These are phyloP conservation scores for Emmonsia crescens DNA, from an alignment of 2,329 filamentous ascomycete species.

Conservation along the genomic window DNA sequence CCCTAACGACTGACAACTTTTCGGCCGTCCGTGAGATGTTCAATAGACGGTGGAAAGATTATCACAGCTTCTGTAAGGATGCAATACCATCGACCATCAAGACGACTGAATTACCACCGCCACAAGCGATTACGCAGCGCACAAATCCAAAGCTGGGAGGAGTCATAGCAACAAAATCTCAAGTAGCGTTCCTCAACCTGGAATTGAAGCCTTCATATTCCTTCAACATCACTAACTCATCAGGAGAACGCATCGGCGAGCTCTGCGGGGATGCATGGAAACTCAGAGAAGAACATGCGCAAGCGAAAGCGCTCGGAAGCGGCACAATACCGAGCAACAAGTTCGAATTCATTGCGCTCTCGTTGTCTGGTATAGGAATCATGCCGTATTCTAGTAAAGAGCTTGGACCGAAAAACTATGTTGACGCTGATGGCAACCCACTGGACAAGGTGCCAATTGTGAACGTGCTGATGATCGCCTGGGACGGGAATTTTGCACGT, in stretches of 20 bases:
- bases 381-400: not conserved
- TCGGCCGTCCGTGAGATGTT: not conserved
- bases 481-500: not conserved
- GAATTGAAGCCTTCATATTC: not conserved
- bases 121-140: not conserved
- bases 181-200: not conserved
- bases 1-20: not conserved
- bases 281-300: not conserved
- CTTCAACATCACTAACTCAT: not conserved
- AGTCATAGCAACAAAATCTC: not conserved
- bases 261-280: not conserved
- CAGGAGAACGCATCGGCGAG: not conserved
- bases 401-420: not conserved
- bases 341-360: slow-evolving; percentile 1
- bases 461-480: not conserved
- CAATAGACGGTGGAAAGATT: not conserved
- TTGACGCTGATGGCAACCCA: not conserved
- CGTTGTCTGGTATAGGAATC: not conserved
- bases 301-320: not conserved
- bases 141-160: not conserved
- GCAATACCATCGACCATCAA: not conserved
- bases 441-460: not conserved
- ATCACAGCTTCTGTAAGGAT: not conserved
- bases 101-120: not conserved
- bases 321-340: not conserved